Conservation (phyloP, 108 stramenopile genomes). For the Pseudonitzschia multistriata region DNA sequence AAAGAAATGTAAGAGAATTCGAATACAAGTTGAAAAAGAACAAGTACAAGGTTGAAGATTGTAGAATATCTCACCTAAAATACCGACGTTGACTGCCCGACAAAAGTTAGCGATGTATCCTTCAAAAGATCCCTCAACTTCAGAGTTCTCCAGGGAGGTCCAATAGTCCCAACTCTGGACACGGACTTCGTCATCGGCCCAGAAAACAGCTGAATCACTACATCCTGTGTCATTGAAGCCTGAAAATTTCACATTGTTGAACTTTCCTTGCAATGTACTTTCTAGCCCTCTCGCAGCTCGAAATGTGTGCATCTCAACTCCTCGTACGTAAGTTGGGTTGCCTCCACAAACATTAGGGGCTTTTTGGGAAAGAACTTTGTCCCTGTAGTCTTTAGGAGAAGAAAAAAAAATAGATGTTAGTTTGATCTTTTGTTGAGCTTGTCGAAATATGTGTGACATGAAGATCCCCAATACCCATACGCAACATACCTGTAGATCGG, state of each 20-base stretch:
- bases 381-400: background rate
- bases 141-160: background rate
- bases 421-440: too few relatives aligned
- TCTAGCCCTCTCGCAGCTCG: background rate
- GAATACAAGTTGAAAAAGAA: too few relatives aligned
- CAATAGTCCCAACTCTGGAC: background rate
- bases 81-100: too few relatives aligned
- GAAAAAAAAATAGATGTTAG: too few relatives aligned
- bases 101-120: background rate
- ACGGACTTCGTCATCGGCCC: background rate
- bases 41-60: too few relatives aligned
- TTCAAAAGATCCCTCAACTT: background rate
- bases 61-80: too few relatives aligned
- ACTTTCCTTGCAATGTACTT: background rate
- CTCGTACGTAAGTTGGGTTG: background rate
- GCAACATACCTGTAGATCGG: background rate
- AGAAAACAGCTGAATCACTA: background rate
- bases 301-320: conserved; percentile 5
- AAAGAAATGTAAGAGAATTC: too few relatives aligned
- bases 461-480: background rate
- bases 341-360: background rate
- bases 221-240: conserved; percentile 1
- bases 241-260: background rate
- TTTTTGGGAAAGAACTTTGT: background rate
- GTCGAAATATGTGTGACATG: too few relatives aligned